Conservation (phyloP, 805 yeast species). For the Kazachstania bromeliacearum region DNA sequence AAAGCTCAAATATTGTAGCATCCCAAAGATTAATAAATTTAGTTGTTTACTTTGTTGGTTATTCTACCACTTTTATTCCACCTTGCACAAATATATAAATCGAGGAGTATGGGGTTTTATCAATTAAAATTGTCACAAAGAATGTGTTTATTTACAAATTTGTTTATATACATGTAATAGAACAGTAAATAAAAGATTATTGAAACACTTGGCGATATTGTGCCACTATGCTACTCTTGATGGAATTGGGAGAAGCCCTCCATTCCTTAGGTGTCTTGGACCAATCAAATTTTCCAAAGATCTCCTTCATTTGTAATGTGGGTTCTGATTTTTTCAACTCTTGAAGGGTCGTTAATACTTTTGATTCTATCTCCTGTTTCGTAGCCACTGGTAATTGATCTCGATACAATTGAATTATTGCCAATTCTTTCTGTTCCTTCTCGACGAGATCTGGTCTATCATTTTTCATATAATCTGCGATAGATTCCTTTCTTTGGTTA, state of each 20-base stretch:
- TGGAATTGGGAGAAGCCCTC: slow-evolving; percentile 27
- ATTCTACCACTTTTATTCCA: too few relatives aligned
- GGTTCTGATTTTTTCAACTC: slow-evolving; percentile 14
- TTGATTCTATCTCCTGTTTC: slow-evolving; percentile 34
- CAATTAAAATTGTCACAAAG: neutral
- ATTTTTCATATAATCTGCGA: slow-evolving; percentile 37
- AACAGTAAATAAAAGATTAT: neutral
- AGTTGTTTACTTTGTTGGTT: too few relatives aligned
- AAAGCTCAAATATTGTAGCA: too few relatives aligned
- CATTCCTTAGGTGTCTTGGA: slow-evolving; percentile 29
- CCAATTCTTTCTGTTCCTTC: slow-evolving; percentile 41
- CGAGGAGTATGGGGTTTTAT: too few relatives aligned
- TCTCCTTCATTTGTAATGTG: slow-evolving; percentile 23
- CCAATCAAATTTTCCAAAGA: slow-evolving; percentile 29
- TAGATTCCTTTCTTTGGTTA: slow-evolving; percentile 42
- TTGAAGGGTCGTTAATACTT: slow-evolving; percentile 23
- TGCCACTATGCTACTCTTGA: slow-evolving; percentile 27
- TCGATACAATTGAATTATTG: slow-evolving; percentile 34
- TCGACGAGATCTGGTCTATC: slow-evolving; percentile 44
- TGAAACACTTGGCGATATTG: slow-evolving; percentile 15
- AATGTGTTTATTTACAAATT: neutral
- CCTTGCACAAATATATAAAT: too few relatives aligned
- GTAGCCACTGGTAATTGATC: slow-evolving; percentile 39
- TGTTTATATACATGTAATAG: slow-evolving; percentile 1
- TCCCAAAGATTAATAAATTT: too few relatives aligned